Evolutionary conservation across 306 rosid species (phyloP).

Genomic region (Trichosanthes cucumerina): DNA sequence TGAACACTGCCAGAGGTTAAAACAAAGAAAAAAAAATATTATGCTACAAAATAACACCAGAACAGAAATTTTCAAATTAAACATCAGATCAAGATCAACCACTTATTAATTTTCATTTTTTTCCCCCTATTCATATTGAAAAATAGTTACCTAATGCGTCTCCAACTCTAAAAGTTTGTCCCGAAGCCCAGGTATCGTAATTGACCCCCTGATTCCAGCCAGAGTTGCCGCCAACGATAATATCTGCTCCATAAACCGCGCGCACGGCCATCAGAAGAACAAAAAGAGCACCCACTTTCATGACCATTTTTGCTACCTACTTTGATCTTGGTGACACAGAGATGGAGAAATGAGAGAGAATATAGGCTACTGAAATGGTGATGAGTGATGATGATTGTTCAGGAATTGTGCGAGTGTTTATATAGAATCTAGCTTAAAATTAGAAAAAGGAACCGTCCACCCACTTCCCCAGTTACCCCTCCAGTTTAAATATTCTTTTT

Average conservation of each 20-base stretch:
- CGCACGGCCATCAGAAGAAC: constrained; percentile 31
- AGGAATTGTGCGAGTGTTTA: background rate
- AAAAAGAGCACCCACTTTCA: constrained; percentile 18
- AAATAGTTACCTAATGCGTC: constrained; percentile 43
- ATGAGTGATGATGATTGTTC: background rate
- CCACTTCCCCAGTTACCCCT: background rate
- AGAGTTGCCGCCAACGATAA: constrained; percentile 30
- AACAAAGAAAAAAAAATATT: background rate
- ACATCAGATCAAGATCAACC: no score
- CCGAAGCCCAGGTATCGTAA: constrained; percentile 35
- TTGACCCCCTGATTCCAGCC: constrained; percentile 25
- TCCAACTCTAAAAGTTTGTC: constrained; percentile 40
- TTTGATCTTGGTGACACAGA: background rate
- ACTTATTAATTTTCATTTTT: background rate
- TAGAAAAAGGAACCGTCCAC: background rate
- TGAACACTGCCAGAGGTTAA: constrained; percentile 35
- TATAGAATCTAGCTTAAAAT: background rate
- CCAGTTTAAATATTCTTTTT: background rate
- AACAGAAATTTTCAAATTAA: no score
- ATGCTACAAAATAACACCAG: no score
- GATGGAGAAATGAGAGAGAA: background rate
- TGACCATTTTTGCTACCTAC: constrained; percentile 24
- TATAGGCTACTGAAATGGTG: background rate
- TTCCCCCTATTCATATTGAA: background rate
- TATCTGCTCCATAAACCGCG: constrained; percentile 29